These are phyloP conservation scores for Penicillium lagena DNA, from an alignment of 495 filamentous ascomycete species.

Conservation along the genomic window DNA sequence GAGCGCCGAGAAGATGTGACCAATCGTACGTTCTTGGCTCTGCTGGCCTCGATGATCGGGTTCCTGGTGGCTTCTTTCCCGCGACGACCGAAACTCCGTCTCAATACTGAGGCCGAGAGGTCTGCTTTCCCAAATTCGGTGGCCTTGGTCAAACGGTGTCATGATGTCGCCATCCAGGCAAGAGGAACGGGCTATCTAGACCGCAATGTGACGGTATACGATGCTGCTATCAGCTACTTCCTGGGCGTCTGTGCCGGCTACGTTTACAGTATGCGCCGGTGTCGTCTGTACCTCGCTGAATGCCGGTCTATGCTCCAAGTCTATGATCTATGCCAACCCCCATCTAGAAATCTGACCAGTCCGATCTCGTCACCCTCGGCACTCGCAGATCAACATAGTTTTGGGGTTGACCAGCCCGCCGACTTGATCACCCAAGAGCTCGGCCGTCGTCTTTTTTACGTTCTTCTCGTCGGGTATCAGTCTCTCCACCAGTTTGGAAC, in stretches of 20 bases:
- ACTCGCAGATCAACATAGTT: slow-evolving; percentile 13
- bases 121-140: slow-evolving; percentile 56
- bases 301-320: slow-evolving; percentile 65
- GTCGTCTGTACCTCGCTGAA: slow-evolving; percentile 66
- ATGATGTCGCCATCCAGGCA: slow-evolving; percentile 63
- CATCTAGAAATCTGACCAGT: slow-evolving; percentile 22
- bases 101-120: slow-evolving; percentile 52
- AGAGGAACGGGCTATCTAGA: slow-evolving; percentile 63
- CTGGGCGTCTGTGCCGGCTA: slow-evolving; percentile 64
- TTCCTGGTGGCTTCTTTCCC: slow-evolving; percentile 74
- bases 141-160: slow-evolving; percentile 66
- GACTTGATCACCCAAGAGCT: slow-evolving; percentile 74
- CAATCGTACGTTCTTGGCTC: slow-evolving; percentile 63
- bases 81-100: slow-evolving; percentile 61
- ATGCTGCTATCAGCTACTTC: slow-evolving; percentile 83
- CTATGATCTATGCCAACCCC: slow-evolving; percentile 52
- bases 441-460: slow-evolving; percentile 73
- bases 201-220: slow-evolving; percentile 63
- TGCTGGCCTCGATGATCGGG: slow-evolving; percentile 78
- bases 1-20: slow-evolving; percentile 61
- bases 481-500: slow-evolving; percentile 62
- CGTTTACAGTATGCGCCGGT: slow-evolving; percentile 59
- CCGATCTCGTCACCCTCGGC: slow-evolving; percentile 22
- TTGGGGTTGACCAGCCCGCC: slow-evolving; percentile 22
- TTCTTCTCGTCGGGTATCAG: slow-evolving; percentile 59